Conservation (phyloP, 306 rosid genomes). For the Prunus dulcis region DNA sequence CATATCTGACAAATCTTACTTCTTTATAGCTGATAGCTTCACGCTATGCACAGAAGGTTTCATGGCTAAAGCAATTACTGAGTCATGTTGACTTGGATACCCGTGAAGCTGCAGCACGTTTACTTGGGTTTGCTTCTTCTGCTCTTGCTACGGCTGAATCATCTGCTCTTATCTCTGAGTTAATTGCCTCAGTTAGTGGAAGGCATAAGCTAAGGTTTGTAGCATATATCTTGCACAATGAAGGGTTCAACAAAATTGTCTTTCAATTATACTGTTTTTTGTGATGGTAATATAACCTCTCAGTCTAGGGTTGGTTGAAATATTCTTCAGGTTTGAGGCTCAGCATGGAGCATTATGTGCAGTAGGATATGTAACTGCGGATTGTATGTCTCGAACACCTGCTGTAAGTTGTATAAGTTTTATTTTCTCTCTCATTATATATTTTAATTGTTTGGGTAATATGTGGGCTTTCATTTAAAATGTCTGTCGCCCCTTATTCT, state of each 20-base stretch:
- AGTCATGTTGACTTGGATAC: slow-evolving; percentile 85
- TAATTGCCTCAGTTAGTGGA: slow-evolving; percentile 56
- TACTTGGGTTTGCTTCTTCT: slow-evolving; percentile 91
- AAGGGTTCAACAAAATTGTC: slow-evolving; percentile 2
- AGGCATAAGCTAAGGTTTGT: slow-evolving; percentile 65
- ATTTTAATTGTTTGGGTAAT: not conserved
- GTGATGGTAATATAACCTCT: slow-evolving; percentile 4
- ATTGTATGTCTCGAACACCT: slow-evolving; percentile 59
- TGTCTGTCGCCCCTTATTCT: not conserved
- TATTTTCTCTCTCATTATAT: not conserved
- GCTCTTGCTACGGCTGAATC: slow-evolving; percentile 52
- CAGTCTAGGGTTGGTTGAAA: slow-evolving; percentile 18
- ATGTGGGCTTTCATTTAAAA: not conserved
- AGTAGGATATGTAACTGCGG: slow-evolving; percentile 82
- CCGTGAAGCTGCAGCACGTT: slow-evolving; percentile 87
- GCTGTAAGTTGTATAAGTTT: slow-evolving; percentile 50
- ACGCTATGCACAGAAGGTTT: slow-evolving; percentile 56
- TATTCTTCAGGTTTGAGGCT: slow-evolving; percentile 71
- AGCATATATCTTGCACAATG: slow-evolving; percentile 2
- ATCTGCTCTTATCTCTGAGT: slow-evolving; percentile 51
- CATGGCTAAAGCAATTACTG: slow-evolving; percentile 77
- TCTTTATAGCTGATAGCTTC: slow-evolving; percentile 69
- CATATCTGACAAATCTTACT: slow-evolving; percentile 24
- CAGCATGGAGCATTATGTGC: slow-evolving; percentile 91
- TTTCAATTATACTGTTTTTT: not conserved